Base-by-base conservation (phyloP, 1,284 basidiomycete species). In the Papiliotrema terrestris region DNA sequence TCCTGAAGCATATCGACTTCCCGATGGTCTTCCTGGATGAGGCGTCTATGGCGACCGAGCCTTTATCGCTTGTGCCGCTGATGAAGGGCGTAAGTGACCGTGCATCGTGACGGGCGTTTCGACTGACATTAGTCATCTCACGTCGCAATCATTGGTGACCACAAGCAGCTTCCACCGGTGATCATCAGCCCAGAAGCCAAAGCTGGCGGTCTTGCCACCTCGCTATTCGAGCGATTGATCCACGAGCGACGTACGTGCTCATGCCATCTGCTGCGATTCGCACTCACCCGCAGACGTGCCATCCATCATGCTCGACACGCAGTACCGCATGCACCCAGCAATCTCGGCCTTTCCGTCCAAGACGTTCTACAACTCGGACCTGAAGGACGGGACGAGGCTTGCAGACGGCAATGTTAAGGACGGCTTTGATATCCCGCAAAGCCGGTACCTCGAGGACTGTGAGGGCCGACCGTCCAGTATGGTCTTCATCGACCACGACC, bases 31-130 rank as follows among this genome's bases (percentile, higher is more conserved):
- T 96, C 68, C 78, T 97, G 26, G 93, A 97, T 72, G 94, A 97
- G 75, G 93, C 91, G 1, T 90, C 88, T 9, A 96, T 95, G 91
- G 92, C 90, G 13, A 95, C 91, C 1, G 93, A 97, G 76, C 91
- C 92, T 15, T 85, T 89, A 22, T 86, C 88, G 13, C 77, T 93
- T 44, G 85, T 94, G 55, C 89, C 91, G 0, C 78, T 94, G 37
- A 91, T 90, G 84, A 91, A 89, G 82, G 91, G 91, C 2, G 88
- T 88, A 76, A 54, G 87, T 83, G 29, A 46, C 51, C 32, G 19
- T 42, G 17, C 3, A 42, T 17, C 17, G 19, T 46, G 15, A 14
- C 32, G n/a, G 4, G 45, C n/a, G 38, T 8, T 20, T 23, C 37
- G 29, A 38, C 26, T 52, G 45, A 1, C 52, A 57, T 51, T 52